Percentiles rank a stretch among this genome's conserved stretches.
These are phyloP conservation scores for Rugosomyces carneus DNA, from an alignment of 1,284 basidiomycete genomes.

Conservation along the genomic window DNA sequence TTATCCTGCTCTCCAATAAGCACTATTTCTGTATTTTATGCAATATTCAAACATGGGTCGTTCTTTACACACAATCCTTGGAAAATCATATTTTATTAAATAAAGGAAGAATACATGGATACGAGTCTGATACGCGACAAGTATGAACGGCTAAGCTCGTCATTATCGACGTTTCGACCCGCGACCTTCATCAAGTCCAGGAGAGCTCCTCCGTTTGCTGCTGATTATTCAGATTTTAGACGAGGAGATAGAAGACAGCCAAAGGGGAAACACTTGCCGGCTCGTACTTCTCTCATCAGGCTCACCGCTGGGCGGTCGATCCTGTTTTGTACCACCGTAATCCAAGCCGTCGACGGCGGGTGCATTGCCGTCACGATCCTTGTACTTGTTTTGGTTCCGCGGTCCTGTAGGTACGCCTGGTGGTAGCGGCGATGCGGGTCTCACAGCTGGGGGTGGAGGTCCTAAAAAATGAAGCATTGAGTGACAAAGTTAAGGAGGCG, in stretches of 20 bases:
- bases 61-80: neutral
- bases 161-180: slow-evolving; percentile 54
- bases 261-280: slow-evolving; percentile 32
- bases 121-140: neutral
- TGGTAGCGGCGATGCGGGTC: slow-evolving; percentile 74
- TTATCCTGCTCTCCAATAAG: slow-evolving; percentile 6
- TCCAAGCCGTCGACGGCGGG: slow-evolving; percentile 80
- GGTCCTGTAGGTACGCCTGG: slow-evolving; percentile 81
- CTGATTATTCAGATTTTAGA: slow-evolving; percentile 1
- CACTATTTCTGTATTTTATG: neutral
- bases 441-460: slow-evolving; percentile 48
- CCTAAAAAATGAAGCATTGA: too few species aligned
- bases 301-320: slow-evolving; percentile 48
- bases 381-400: slow-evolving; percentile 81
- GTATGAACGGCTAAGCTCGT: neutral
- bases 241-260: neutral
- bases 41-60: slow-evolving; percentile 1
- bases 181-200: slow-evolving; percentile 51
- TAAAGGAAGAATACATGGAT: neutral
- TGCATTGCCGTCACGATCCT: slow-evolving; percentile 75
- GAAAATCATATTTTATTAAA: slow-evolving; percentile 2
- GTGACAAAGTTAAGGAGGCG: too few species aligned
- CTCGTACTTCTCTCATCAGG: slow-evolving; percentile 51
- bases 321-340: slow-evolving; percentile 60
- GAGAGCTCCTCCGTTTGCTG: slow-evolving; percentile 58